phyloP scores from a whole-genome alignment of 805 yeast genomes.

The Lachancea waltii region DNA sequence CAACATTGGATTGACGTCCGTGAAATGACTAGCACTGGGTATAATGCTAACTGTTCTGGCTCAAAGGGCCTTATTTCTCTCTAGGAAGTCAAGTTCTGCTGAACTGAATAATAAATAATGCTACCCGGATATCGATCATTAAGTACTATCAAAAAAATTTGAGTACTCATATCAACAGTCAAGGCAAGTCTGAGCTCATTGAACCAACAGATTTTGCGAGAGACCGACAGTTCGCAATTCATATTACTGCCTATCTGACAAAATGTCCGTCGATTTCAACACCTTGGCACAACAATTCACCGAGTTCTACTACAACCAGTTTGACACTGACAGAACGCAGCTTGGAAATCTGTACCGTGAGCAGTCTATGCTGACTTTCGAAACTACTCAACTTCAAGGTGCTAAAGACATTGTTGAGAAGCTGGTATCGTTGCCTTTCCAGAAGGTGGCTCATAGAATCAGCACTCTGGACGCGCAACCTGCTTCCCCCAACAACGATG shows the following conservation, averaged over 20 bases:
- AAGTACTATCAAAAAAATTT: too few species aligned
- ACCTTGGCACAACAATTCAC: slow-evolving; percentile 72
- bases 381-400: slow-evolving; percentile 91
- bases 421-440: slow-evolving; percentile 81
- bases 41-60: too few species aligned
- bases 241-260: too few species aligned
- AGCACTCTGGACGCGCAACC: slow-evolving; percentile 98
- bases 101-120: neutral
- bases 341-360: slow-evolving; percentile 93
- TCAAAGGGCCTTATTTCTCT: too few species aligned
- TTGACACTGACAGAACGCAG: slow-evolving; percentile 86
- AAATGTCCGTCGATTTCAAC: slow-evolving; percentile 39
- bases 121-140: slow-evolving; percentile 5
- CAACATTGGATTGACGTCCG: slow-evolving; percentile 19
- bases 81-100: too few species aligned
- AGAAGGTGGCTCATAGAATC: slow-evolving; percentile 87
- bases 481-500: slow-evolving; percentile 86
- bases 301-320: slow-evolving; percentile 90
- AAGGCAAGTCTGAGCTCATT: too few species aligned
- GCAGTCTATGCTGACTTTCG: slow-evolving; percentile 96
- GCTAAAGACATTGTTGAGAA: slow-evolving; percentile 90
- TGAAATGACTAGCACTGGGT: too few species aligned
- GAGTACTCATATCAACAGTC: too few species aligned
- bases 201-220: neutral
- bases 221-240: too few species aligned